These are phyloP conservation scores for Actinomortierella wolfii DNA, from an alignment of 371 early-diverging fungal genomes.

Conservation along the genomic window DNA sequence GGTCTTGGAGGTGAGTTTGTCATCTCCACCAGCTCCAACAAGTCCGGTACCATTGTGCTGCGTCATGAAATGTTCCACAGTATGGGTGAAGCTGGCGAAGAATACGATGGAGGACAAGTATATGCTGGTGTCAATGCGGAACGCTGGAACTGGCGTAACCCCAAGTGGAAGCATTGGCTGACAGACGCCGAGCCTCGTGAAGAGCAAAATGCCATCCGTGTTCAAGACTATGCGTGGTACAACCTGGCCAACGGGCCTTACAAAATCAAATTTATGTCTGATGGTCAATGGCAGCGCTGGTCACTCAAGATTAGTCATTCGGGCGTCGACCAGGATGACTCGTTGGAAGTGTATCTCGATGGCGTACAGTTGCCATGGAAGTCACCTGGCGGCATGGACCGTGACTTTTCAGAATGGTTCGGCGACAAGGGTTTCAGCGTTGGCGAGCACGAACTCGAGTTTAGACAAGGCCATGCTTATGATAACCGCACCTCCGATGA, in stretches of 20 bases:
- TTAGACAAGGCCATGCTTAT: constrained; percentile 40
- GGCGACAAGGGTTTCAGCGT: constrained; percentile 44
- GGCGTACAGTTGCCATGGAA: constrained; percentile 54
- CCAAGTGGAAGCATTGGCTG: constrained; percentile 63
- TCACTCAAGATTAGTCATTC: constrained; percentile 53
- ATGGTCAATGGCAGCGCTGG: constrained; percentile 55
- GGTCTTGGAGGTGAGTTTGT: constrained; percentile 70
- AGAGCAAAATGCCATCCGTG: constrained; percentile 46
- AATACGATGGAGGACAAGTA: constrained; percentile 64
- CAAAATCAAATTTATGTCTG: constrained; percentile 51
- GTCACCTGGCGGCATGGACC: constrained; percentile 52
- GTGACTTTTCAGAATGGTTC: constrained; percentile 52
- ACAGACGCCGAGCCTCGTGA: constrained; percentile 48
- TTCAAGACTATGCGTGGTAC: constrained; percentile 61
- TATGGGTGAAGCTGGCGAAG: constrained; percentile 60
- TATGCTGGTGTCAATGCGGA: constrained; percentile 61
- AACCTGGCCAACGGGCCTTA: constrained; percentile 57
- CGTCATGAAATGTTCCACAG: constrained; percentile 69
- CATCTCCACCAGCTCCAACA: constrained; percentile 59
- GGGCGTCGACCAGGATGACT: constrained; percentile 52
- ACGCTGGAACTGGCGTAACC: constrained; percentile 42
- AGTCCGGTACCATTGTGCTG: constrained; percentile 60
- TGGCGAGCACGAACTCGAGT: constrained; percentile 46
- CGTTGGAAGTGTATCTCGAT: constrained; percentile 49
- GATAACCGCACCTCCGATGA: constrained; percentile 32